Evolutionary conservation across 768 basidiomycete genomes (phyloP).

Genomic region (Harrya chromipes): DNA sequence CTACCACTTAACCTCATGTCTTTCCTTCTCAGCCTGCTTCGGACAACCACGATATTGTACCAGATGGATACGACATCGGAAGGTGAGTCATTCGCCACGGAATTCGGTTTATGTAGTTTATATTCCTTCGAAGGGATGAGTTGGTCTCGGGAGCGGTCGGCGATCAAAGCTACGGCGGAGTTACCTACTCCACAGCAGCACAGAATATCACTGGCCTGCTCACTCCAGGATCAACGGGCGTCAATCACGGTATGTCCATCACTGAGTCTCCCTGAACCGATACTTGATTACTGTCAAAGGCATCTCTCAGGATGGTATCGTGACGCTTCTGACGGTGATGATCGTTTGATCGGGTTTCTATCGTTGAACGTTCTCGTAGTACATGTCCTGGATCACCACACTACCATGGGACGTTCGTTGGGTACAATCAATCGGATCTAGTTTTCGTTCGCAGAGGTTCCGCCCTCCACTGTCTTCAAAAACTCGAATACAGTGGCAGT

Average conservation of each 20-base stretch:
- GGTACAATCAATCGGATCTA: too few species aligned
- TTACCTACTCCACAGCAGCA: slow-evolving; percentile 47
- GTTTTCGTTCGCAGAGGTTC: too few species aligned
- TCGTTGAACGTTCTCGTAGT: too few species aligned
- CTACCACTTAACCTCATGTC: background rate
- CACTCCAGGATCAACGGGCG: slow-evolving; percentile 45
- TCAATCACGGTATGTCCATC: slow-evolving; percentile 46
- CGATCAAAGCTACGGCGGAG: slow-evolving; percentile 38
- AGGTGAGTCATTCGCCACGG: slow-evolving; percentile 24
- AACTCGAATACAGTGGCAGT: too few species aligned
- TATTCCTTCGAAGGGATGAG: slow-evolving; percentile 27
- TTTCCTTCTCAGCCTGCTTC: slow-evolving; percentile 22
- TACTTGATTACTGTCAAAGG: slow-evolving; percentile 28
- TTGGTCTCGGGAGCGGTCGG: slow-evolving; percentile 40
- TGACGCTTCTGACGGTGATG: slow-evolving; percentile 51
- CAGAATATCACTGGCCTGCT: slow-evolving; percentile 52
- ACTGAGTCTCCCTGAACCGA: too few species aligned
- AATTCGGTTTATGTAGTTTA: background rate
- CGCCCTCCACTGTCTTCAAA: too few species aligned
- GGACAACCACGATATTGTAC: slow-evolving; percentile 39
- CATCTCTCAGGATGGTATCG: slow-evolving; percentile 56
- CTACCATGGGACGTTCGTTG: too few species aligned
- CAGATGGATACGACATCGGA: slow-evolving; percentile 49
- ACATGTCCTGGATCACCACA: too few species aligned
- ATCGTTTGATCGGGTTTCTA: slow-evolving; percentile 27